Conservation (phyloP, 2,329 filamentous ascomycete genomes). For the Aspergillus sp. region DNA sequence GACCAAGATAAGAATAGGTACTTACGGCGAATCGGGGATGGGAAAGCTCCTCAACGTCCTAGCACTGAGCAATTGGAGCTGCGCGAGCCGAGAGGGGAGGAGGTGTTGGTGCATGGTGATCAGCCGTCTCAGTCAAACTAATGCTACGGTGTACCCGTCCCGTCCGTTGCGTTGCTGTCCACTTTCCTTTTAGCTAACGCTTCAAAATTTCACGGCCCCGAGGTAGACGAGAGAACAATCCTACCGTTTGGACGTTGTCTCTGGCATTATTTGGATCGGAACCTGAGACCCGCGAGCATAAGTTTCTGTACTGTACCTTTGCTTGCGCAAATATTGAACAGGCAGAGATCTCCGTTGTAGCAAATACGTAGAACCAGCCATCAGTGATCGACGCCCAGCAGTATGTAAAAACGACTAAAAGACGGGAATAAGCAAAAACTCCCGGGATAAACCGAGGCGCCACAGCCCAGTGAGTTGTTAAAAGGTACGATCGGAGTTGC, state of each 20-base stretch:
- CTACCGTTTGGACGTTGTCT: neutral
- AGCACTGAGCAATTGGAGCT: neutral
- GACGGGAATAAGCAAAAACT: slow-evolving; percentile 3
- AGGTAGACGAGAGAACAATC: neutral
- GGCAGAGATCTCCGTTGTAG: neutral
- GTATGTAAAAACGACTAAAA: neutral
- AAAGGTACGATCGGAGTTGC: neutral
- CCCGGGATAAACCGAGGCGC: neutral
- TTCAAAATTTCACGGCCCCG: neutral
- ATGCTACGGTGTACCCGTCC: neutral
- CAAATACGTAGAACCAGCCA: neutral
- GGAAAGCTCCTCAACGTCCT: neutral
- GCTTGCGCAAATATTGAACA: neutral
- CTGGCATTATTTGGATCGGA: neutral
- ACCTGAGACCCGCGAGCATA: neutral
- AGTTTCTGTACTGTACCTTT: neutral
- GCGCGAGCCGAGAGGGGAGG: neutral
- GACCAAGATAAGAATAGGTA: neutral
- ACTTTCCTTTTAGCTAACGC: neutral
- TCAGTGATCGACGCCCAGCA: neutral
- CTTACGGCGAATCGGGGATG: neutral
- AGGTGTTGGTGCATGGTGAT: neutral
- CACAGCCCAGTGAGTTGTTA: neutral
- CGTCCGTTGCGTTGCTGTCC: neutral
- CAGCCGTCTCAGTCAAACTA: slow-evolving; percentile 6